Evolutionary conservation across 2,329 filamentous ascomycete species (phyloP).

Genomic region (Cladosporium sp.): DNA sequence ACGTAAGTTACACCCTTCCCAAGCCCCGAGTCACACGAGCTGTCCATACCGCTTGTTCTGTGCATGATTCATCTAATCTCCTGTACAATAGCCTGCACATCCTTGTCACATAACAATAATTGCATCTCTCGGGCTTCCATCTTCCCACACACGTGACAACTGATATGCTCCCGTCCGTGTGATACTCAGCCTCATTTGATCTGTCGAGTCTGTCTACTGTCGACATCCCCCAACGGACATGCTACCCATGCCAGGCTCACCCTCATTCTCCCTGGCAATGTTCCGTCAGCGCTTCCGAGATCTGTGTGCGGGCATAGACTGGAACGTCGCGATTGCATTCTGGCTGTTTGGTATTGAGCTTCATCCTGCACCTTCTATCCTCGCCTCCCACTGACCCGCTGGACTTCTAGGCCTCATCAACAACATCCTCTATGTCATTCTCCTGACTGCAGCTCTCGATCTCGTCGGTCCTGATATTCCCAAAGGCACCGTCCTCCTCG

Average conservation of each 20-base stretch:
- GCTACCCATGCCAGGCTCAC: slow-evolving; percentile 53
- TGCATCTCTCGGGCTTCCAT: too few species aligned
- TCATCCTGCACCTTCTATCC: neutral
- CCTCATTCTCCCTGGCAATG: slow-evolving; percentile 65
- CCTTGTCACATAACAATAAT: too few species aligned
- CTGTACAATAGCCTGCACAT: too few species aligned
- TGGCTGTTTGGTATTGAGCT: slow-evolving; percentile 80
- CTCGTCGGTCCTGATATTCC: slow-evolving; percentile 82
- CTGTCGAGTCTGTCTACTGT: too few species aligned
- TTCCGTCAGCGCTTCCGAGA: slow-evolving; percentile 62
- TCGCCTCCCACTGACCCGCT: neutral
- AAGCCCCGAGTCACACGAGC: too few species aligned
- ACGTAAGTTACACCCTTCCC: too few species aligned
- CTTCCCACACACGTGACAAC: too few species aligned
- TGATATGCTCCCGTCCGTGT: neutral
- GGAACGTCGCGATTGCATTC: slow-evolving; percentile 71
- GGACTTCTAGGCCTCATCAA: slow-evolving; percentile 88
- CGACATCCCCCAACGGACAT: slow-evolving; percentile 13
- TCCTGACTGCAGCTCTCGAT: slow-evolving; percentile 90
- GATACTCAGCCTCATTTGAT: too few species aligned
- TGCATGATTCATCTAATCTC: too few species aligned
- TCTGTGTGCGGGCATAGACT: slow-evolving; percentile 63
- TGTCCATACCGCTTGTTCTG: too few species aligned
- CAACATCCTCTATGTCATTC: slow-evolving; percentile 96
- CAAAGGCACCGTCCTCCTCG: slow-evolving; percentile 87